Conservation (phyloP, 2,329 filamentous ascomycete genomes). For the Hypoxylon rubiginosum region DNA sequence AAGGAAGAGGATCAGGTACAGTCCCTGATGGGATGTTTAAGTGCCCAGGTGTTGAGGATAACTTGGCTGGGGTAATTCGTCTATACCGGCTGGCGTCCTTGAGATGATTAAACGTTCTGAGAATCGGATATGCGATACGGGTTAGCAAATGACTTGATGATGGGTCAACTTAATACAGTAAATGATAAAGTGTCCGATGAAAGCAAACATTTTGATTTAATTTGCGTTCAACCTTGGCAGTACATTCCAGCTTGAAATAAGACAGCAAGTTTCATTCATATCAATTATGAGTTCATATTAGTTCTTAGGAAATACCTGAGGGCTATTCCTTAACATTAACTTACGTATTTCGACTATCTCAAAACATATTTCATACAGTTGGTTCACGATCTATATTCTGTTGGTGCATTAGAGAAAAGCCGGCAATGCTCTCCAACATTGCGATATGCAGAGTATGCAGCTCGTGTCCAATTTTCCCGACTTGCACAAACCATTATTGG, state of each 20-base stretch:
- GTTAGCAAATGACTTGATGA: constrained; percentile 41
- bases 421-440: constrained; percentile 11
- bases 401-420: constrained; percentile 9
- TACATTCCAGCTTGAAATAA: neutral
- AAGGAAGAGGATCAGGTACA: constrained; percentile 2
- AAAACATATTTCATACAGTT: neutral
- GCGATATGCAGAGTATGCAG: constrained; percentile 30
- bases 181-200: constrained; percentile 17
- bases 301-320: neutral
- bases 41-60: constrained; percentile 7
- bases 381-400: neutral
- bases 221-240: neutral
- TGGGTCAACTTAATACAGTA: constrained; percentile 30
- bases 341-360: constrained; percentile 2
- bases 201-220: constrained; percentile 9
- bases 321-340: neutral
- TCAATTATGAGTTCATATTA: neutral
- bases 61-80: constrained; percentile 11
- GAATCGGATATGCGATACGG: constrained; percentile 34
- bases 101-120: constrained; percentile 19
- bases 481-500: constrained; percentile 38
- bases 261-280: neutral
- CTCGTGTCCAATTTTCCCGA: constrained; percentile 46
- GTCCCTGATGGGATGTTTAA: constrained; percentile 13
- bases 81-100: constrained; percentile 21